phyloP scores from a whole-genome alignment of 2,329 filamentous ascomycete species.

The Bertia moriformis region DNA sequence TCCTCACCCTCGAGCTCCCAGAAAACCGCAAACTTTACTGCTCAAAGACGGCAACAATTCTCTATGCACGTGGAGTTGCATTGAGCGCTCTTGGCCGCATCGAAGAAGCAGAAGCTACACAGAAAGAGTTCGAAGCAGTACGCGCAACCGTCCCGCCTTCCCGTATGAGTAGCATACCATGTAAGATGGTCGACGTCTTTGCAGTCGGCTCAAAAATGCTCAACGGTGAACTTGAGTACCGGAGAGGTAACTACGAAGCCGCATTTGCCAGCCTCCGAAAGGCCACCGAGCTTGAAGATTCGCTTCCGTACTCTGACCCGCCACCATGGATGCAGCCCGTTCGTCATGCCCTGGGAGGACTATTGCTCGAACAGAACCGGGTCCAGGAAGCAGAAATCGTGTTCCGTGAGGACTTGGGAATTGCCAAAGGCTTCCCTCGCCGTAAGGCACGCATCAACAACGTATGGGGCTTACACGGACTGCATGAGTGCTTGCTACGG shows the following conservation, averaged over 20 bases:
- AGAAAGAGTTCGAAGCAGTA: conserved; percentile 32
- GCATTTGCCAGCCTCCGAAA: conserved; percentile 45
- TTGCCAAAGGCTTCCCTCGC: conserved; percentile 44
- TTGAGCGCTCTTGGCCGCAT: conserved; percentile 41
- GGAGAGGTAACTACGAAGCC: conserved; percentile 35
- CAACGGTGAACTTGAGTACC: conserved; percentile 61
- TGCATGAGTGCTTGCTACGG: conserved; percentile 51
- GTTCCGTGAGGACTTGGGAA: conserved; percentile 46
- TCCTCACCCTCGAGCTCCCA: conserved; percentile 41
- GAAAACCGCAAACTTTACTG: conserved; percentile 47
- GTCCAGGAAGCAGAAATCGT: conserved; percentile 37
- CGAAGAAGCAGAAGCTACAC: conserved; percentile 35
- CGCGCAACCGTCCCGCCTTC: conserved; percentile 34
- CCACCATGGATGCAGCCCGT: conserved; percentile 72
- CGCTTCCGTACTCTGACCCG: conserved; percentile 56
- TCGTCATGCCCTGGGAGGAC: conserved; percentile 55
- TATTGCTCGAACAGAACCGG: conserved; percentile 52
- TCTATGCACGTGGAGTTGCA: conserved; percentile 58
- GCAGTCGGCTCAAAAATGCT: conserved; percentile 50
- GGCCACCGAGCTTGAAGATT: conserved; percentile 45
- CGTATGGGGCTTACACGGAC: conserved; percentile 62
- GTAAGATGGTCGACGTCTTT: conserved; percentile 47
- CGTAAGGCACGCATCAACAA: conserved; percentile 57
- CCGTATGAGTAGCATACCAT: conserved; percentile 60
- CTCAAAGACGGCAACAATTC: conserved; percentile 50